phyloP scores from a whole-genome alignment of 768 basidiomycete genomes.

The Agaricus sinodeliciosus region DNA sequence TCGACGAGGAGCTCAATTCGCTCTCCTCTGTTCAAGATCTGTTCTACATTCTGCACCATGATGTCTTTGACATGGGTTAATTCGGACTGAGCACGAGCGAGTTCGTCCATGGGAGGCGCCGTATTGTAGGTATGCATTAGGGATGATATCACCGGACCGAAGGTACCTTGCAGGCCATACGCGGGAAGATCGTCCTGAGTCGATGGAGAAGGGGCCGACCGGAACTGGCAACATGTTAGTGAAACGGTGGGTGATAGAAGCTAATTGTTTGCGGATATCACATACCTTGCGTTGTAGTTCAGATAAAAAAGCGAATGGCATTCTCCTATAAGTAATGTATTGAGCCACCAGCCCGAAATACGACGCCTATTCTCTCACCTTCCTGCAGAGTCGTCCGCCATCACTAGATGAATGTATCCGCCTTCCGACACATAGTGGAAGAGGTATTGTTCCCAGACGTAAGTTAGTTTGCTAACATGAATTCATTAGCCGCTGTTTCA shows the following conservation, averaged over 20 bases:
- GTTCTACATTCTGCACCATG: conserved; percentile 98
- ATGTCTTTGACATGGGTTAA: conserved; percentile 89
- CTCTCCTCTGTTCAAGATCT: conserved; percentile 91
- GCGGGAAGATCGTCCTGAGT: conserved; percentile 48
- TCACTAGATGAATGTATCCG: conserved; percentile 83
- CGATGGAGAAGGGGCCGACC: conserved; percentile 57
- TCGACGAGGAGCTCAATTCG: conserved; percentile 93
- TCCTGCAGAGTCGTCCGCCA: conserved; percentile 91
- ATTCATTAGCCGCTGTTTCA: conserved; percentile 5
- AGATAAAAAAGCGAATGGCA: conserved; percentile 89
- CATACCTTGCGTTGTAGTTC: conserved; percentile 76
- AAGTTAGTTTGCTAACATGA: conserved; percentile 61
- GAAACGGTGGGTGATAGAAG: not conserved
- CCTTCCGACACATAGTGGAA: conserved; percentile 93
- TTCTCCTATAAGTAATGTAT: conserved; percentile 43
- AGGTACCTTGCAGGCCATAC: conserved; percentile 64
- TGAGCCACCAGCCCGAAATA: not conserved
- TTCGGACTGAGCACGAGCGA: conserved; percentile 85
- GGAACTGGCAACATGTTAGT: conserved; percentile 37
- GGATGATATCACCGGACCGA: conserved; percentile 61
- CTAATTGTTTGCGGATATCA: conserved; percentile 10
- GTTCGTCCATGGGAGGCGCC: conserved; percentile 80
- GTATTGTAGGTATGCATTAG: conserved; percentile 89
- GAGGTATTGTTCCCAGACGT: conserved; percentile 89
- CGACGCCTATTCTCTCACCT: conserved; percentile 43